Evolutionary conservation across 345 rosid species (phyloP).

Genomic region (Raphanus sativus): DNA sequence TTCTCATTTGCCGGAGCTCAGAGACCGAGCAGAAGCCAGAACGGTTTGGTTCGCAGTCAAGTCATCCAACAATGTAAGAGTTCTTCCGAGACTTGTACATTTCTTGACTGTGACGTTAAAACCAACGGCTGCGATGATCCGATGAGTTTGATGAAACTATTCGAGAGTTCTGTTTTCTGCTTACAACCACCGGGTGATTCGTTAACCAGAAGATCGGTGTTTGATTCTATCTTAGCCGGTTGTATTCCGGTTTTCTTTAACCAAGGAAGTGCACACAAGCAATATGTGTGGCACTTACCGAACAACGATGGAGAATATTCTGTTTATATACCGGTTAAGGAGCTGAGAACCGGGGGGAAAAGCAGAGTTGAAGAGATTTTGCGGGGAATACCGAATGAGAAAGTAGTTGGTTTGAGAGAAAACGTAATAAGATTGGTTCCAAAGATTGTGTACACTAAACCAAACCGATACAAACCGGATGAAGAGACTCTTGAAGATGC

Average conservation of each 20-base stretch:
- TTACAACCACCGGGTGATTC: conserved; percentile 68
- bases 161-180: conserved; percentile 48
- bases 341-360: conserved; percentile 31
- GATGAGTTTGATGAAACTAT: conserved; percentile 42
- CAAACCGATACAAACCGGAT: conserved; percentile 23
- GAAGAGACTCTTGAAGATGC: conserved; percentile 47
- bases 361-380: conserved; percentile 35
- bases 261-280: conserved; percentile 49
- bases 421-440: conserved; percentile 52
- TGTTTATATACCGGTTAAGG: conserved; percentile 44
- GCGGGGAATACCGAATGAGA: conserved; percentile 31
- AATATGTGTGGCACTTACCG: conserved; percentile 59
- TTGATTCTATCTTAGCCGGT: conserved; percentile 61
- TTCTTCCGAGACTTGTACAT: conserved; percentile 37
- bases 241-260: conserved; percentile 58
- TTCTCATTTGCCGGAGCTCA: conserved; percentile 62
- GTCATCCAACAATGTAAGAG: conserved; percentile 50
- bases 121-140: conserved; percentile 46
- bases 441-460: conserved; percentile 47
- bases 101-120: conserved; percentile 43
- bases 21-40: conserved; percentile 34
- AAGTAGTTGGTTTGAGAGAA: conserved; percentile 43
- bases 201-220: conserved; percentile 54
- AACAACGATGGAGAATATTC: conserved; percentile 43
- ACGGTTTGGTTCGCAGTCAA: conserved; percentile 41